Evolutionary conservation across 331 rosid genomes (phyloP).

Genomic region (Arachis monticola): DNA sequence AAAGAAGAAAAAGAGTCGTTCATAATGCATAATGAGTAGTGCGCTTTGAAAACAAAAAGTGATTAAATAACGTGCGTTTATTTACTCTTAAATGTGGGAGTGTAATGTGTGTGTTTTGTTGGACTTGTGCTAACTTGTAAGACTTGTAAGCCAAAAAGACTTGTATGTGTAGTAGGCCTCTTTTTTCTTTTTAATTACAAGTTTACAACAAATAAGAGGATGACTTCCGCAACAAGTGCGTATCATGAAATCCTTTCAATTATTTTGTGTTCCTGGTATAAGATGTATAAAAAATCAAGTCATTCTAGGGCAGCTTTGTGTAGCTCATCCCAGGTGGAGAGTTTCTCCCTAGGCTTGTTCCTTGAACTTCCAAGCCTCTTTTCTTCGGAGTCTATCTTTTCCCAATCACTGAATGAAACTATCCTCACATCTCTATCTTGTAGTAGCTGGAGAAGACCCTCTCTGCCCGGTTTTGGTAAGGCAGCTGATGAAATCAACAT

Average conservation of each 20-base stretch:
- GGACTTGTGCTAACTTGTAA: too few species aligned
- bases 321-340: constrained; percentile 72
- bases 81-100: too few species aligned
- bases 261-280: constrained; percentile 6
- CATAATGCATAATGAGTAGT: too few species aligned
- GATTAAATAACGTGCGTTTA: too few species aligned
- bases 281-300: constrained; percentile 25
- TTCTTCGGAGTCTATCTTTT: constrained; percentile 81
- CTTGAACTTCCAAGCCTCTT: constrained; percentile 61
- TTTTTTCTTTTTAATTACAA: neutral
- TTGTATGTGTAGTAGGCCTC: too few species aligned
- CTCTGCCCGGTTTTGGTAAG: constrained; percentile 64
- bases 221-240: constrained; percentile 14
- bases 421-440: constrained; percentile 57
- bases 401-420: constrained; percentile 75
- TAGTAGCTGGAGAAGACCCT: constrained; percentile 72
- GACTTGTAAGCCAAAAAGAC: too few species aligned
- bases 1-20: too few species aligned
- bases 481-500: constrained; percentile 41
- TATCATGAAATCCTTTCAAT: constrained; percentile 21
- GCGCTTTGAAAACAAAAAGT: too few species aligned
- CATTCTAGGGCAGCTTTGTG: constrained; percentile 47
- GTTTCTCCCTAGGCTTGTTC: constrained; percentile 79
- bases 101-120: too few species aligned
- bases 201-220: constrained; percentile 1